These are phyloP conservation scores for Yarrowia deformans DNA, from an alignment of 805 yeast species.

Conservation along the genomic window DNA sequence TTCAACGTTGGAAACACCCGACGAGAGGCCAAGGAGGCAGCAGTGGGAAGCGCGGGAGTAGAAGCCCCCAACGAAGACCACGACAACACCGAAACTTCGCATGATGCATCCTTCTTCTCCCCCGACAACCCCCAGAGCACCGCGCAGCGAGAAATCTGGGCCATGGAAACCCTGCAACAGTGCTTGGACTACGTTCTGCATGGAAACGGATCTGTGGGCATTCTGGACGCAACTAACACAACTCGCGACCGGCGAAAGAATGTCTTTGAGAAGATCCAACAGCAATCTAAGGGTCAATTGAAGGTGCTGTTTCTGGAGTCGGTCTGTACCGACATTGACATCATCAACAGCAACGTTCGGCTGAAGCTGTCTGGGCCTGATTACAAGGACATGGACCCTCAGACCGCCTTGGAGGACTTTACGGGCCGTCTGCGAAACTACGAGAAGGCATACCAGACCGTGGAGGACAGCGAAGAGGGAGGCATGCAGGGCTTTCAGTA, in stretches of 20 bases:
- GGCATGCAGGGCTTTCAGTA: conserved; percentile 74
- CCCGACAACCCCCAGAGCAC: conserved; percentile 75
- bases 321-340: conserved; percentile 77
- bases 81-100: conserved; percentile 50
- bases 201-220: conserved; percentile 90
- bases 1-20: conserved; percentile 97
- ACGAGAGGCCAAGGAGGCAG: conserved; percentile 61
- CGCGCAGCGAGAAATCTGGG: conserved; percentile 88
- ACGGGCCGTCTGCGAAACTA: conserved; percentile 80
- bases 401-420: conserved; percentile 80
- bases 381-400: conserved; percentile 83
- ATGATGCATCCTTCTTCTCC: conserved; percentile 83
- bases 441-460: conserved; percentile 88
- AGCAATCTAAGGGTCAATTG: conserved; percentile 56
- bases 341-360: conserved; percentile 83
- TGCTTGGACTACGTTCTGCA: conserved; percentile 78
- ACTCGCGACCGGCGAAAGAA: conserved; percentile 73
- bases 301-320: conserved; percentile 88
- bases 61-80: conserved; percentile 1
- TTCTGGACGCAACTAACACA: conserved; percentile 91
- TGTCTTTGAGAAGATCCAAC: conserved; percentile 57
- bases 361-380: conserved; percentile 93
- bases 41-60: conserved; percentile 15
- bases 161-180: conserved; percentile 85
- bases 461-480: conserved; percentile 79